Percentiles rank a stretch among this genome's conserved stretches.
phyloP scores from a whole-genome alignment of 352 stramenopile genomes.

The Peronospora farinosa region DNA sequence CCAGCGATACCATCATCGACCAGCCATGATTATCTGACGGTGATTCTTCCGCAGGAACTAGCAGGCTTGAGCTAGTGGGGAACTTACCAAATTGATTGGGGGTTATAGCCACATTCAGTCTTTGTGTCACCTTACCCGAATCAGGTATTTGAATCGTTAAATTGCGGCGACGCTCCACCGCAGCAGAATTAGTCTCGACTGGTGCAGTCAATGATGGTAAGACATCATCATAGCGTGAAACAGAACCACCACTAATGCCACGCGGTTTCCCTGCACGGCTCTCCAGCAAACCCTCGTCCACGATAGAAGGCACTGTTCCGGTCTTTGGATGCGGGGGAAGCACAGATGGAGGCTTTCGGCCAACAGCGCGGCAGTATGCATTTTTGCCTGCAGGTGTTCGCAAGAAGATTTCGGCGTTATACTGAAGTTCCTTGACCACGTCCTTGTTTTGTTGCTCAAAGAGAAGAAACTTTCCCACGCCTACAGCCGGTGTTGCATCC shows the following conservation, averaged over 20 bases:
- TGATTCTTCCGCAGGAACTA: conserved; percentile 71
- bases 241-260: conserved; percentile 4
- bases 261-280: conserved; percentile 9
- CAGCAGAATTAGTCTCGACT: conserved; percentile 10
- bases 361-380: conserved; percentile 69
- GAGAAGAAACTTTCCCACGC: conserved; percentile 76
- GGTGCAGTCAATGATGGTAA: conserved; percentile 16
- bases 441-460: conserved; percentile 89
- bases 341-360: conserved; percentile 53
- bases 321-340: conserved; percentile 33
- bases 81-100: conserved; percentile 39
- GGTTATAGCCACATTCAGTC: conserved; percentile 28
- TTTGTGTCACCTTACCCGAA: conserved; percentile 9
- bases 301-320: conserved; percentile 1
- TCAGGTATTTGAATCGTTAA: conserved; percentile 30
- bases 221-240: conserved; percentile 27
- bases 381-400: conserved; percentile 58
- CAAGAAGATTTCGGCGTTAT: conserved; percentile 79
- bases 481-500: conserved; percentile 60
- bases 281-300: conserved; percentile 8
- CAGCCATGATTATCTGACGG: conserved; percentile 56
- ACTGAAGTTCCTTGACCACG: conserved; percentile 87
- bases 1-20: conserved; percentile 38
- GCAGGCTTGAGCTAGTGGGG: conserved; percentile 38
- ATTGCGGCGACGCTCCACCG: conserved; percentile 16